These are phyloP conservation scores for Luffa acutangula DNA, from an alignment of 306 rosid species.

Conservation along the genomic window DNA sequence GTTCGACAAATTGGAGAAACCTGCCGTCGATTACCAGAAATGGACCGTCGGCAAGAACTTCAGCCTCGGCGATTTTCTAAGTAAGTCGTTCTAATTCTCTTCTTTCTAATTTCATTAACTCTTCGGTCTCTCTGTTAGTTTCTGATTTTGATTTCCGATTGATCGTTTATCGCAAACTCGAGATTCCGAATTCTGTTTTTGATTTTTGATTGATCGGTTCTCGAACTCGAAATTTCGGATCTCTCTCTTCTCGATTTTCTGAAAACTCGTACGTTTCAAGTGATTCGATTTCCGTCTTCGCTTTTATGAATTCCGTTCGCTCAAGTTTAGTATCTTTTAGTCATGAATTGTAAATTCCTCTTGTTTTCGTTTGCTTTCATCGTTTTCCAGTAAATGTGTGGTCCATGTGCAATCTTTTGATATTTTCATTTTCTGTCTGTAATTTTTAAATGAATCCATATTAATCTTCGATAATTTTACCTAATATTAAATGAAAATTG, in stretches of 20 bases:
- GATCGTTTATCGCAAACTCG: not conserved
- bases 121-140: not conserved
- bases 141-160: not conserved
- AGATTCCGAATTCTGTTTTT: not conserved
- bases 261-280: not conserved
- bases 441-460: not conserved
- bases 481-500: not conserved
- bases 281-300: not conserved
- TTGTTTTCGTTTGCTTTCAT: not conserved
- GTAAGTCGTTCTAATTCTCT: conserved; percentile 27
- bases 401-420: not conserved
- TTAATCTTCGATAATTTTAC: not conserved
- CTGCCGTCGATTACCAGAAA: conserved; percentile 50
- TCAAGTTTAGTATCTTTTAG: not conserved
- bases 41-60: conserved; percentile 58
- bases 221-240: not conserved
- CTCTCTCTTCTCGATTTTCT: not conserved
- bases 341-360: not conserved
- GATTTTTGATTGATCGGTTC: not conserved
- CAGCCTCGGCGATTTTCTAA: conserved; percentile 82
- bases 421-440: not conserved
- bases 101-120: not conserved
- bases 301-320: not conserved
- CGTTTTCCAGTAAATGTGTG: not conserved
- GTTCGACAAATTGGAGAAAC: conserved; percentile 52